phyloP scores from a whole-genome alignment of 2,329 filamentous ascomycete genomes.

The Xylaria sp. region DNA sequence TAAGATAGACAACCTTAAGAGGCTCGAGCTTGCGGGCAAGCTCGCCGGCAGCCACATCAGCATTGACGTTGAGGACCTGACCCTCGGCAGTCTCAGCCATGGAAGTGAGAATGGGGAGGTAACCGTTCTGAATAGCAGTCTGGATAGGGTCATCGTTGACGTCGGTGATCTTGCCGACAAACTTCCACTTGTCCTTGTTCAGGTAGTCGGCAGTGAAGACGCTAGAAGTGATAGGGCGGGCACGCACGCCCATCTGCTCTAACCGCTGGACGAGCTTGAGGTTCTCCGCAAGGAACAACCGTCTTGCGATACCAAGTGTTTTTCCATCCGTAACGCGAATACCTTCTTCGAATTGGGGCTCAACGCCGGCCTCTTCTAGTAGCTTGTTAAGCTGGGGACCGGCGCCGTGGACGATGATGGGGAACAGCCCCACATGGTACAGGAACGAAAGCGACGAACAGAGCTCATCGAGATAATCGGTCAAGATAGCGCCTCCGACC shows the following conservation, averaged over 20 bases:
- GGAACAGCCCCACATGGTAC: slow-evolving; percentile 90
- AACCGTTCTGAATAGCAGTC: slow-evolving; percentile 83
- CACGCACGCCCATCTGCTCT: slow-evolving; percentile 82
- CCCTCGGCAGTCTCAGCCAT: slow-evolving; percentile 93
- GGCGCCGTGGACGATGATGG: slow-evolving; percentile 90
- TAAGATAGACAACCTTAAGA: slow-evolving; percentile 96
- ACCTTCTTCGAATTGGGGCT: slow-evolving; percentile 93
- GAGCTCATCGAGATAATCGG: slow-evolving; percentile 86
- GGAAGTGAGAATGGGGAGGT: slow-evolving; percentile 88
- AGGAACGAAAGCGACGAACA: slow-evolving; percentile 86
- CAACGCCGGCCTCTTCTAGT: slow-evolving; percentile 82
- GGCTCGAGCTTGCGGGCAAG: slow-evolving; percentile 84
- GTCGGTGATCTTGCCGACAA: slow-evolving; percentile 90
- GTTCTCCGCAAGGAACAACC: slow-evolving; percentile 94
- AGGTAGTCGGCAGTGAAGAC: slow-evolving; percentile 92
- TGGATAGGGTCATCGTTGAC: slow-evolving; percentile 90
- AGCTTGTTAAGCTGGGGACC: slow-evolving; percentile 93
- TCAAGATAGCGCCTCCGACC: slow-evolving; percentile 92
- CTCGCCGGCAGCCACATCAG: slow-evolving; percentile 92
- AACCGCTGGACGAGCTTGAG: slow-evolving; percentile 84
- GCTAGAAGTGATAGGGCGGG: slow-evolving; percentile 80
- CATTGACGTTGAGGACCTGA: slow-evolving; percentile 94
- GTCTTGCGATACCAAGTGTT: slow-evolving; percentile 83
- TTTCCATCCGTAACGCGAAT: slow-evolving; percentile 94
- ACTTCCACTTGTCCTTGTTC: slow-evolving; percentile 92